A percentile compares a stretch with the other conserved stretches of the same genome.
Conservation (phyloP, 306 rosid species). For the Cucumis melo region DNA sequence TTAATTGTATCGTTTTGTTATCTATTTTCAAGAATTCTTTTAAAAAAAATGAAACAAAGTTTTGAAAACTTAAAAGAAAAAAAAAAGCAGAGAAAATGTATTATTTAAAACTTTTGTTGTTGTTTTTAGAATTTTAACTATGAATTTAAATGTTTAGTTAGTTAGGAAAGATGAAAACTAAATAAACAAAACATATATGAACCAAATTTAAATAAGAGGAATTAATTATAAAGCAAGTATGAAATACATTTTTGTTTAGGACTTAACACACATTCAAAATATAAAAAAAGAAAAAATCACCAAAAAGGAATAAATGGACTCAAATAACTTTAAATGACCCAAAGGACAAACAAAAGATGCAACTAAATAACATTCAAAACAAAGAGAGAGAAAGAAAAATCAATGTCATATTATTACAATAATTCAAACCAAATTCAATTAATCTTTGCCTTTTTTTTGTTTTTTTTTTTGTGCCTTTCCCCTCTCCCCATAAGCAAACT, state of each 20-base stretch:
- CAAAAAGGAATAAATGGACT: background rate
- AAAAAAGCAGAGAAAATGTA: too few relatives aligned
- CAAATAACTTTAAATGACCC: background rate
- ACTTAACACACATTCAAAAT: too few relatives aligned
- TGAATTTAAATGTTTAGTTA: too few relatives aligned
- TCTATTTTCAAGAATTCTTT: too few relatives aligned
- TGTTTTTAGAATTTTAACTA: too few relatives aligned
- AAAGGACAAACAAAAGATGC: background rate
- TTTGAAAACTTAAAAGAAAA: too few relatives aligned
- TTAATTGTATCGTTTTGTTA: too few relatives aligned
- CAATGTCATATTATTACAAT: background rate
- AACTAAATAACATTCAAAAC: background rate
- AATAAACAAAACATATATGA: background rate
- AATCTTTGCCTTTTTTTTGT: background rate
- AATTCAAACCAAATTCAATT: constrained; percentile 5
- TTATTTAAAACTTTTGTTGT: too few relatives aligned
- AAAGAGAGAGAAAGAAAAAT: background rate
- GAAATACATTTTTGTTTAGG: background rate
- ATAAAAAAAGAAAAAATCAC: too few relatives aligned
- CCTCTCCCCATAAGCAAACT: background rate
- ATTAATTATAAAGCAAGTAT: too few relatives aligned
- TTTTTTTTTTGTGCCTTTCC: background rate
- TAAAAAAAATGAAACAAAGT: too few relatives aligned
- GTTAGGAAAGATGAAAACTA: too few relatives aligned
- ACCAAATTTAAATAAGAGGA: background rate